phyloP scores from a whole-genome alignment of 1,284 basidiomycete genomes.

The Apiotrichum montevideense region DNA sequence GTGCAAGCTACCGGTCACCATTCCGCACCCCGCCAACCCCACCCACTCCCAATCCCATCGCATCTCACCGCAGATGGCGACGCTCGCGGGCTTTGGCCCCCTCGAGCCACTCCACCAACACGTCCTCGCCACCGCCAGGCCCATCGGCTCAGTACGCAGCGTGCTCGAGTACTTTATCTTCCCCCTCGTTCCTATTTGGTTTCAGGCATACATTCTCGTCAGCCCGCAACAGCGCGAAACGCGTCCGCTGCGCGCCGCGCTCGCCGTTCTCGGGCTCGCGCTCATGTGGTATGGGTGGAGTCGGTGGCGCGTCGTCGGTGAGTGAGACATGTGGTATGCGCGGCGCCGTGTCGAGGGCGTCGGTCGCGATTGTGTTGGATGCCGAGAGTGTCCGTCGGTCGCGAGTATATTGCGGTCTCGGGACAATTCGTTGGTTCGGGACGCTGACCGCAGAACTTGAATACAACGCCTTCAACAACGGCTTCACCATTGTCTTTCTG shows the following conservation, averaged over 20 bases:
- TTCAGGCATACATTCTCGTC: constrained; percentile 29
- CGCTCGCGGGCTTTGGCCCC: constrained; percentile 1
- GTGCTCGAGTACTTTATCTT: constrained; percentile 1
- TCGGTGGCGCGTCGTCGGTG: constrained; percentile 28
- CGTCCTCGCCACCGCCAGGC: neutral
- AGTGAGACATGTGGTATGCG: constrained; percentile 5
- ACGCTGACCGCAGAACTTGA: constrained; percentile 21
- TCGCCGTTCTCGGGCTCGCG: constrained; percentile 19
- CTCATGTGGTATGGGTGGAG: constrained; percentile 19
- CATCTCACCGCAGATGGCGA: no score
- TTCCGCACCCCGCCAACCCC: no score
- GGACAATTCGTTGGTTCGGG: no score
- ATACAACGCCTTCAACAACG: constrained; percentile 33
- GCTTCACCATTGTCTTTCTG: constrained; percentile 23
- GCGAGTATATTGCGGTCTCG: no score
- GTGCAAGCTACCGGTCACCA: no score
- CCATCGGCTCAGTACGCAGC: neutral
- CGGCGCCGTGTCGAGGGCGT: no score
- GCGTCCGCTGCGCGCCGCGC: constrained; percentile 17
- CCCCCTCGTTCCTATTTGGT: constrained; percentile 17
- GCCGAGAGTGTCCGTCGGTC: no score
- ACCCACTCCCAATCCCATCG: no score
- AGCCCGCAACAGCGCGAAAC: constrained; percentile 14
- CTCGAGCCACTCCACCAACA: constrained; percentile 2
- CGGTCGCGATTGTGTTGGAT: neutral